These are phyloP conservation scores for Dendrostoma leiphaemia DNA, from an alignment of 2,329 filamentous ascomycete genomes.

Conservation along the genomic window DNA sequence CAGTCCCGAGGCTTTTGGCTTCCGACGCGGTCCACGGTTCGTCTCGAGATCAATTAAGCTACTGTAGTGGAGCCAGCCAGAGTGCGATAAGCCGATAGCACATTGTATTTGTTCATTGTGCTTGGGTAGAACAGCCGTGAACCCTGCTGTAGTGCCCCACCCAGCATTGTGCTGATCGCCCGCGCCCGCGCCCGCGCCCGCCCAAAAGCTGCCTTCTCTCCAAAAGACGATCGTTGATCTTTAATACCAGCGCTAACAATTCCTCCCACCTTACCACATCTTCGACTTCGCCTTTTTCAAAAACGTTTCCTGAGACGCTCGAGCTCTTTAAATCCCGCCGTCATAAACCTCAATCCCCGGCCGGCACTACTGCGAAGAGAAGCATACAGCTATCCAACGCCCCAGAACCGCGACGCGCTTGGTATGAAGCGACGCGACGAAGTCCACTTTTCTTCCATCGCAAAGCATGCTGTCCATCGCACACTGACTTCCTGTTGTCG, in stretches of 20 bases:
- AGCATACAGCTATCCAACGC: background rate
- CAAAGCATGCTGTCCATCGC: slow-evolving; percentile 11
- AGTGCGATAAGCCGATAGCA: background rate
- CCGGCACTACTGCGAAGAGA: background rate
- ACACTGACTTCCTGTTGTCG: slow-evolving; percentile 7
- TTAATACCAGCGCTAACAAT: background rate
- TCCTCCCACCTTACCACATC: background rate
- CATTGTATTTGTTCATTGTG: too few species aligned
- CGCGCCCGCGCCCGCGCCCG: background rate
- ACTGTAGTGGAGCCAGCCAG: background rate
- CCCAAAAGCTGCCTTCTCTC: background rate
- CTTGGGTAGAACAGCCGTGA: too few species aligned
- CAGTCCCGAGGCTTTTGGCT: background rate
- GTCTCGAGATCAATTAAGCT: background rate
- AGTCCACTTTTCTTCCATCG: background rate
- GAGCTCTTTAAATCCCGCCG: background rate
- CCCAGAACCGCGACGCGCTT: slow-evolving; percentile 8
- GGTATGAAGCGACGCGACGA: slow-evolving; percentile 18
- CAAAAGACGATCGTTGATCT: background rate
- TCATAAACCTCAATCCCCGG: background rate
- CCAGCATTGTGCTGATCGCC: background rate
- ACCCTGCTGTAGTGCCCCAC: background rate
- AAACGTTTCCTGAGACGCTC: too few species aligned
- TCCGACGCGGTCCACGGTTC: too few species aligned
- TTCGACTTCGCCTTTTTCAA: background rate